These are phyloP conservation scores for Ascochyta koolunga DNA, from an alignment of 2,329 filamentous ascomycete genomes.

Conservation along the genomic window DNA sequence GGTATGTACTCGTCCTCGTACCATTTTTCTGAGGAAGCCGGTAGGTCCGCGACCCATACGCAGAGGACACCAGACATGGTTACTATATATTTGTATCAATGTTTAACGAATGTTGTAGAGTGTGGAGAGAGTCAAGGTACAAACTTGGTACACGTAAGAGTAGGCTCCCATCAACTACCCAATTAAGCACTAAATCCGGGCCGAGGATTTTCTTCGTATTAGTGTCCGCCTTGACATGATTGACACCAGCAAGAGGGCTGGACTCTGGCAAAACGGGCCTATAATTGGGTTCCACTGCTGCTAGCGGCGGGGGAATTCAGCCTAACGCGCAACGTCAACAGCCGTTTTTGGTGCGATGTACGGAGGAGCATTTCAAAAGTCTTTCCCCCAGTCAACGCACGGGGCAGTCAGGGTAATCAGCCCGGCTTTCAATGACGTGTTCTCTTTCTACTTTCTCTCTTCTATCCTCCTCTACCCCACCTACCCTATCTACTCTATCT, in stretches of 20 bases:
- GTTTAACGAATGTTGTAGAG: too few species aligned
- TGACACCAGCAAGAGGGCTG: neutral
- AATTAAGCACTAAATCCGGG: too few species aligned
- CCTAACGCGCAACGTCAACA: neutral
- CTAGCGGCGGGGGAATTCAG: neutral
- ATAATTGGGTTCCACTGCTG: neutral
- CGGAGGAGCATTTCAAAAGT: too few species aligned
- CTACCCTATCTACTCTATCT: too few species aligned
- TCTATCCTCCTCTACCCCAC: too few species aligned
- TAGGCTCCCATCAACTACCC: neutral
- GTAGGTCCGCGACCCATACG: conserved; percentile 23
- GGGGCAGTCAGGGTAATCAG: too few species aligned
- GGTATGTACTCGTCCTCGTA: conserved; percentile 24
- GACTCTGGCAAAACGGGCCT: neutral
- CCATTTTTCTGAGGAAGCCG: conserved; percentile 17
- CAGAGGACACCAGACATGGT: conserved; percentile 25
- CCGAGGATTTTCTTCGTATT: too few species aligned
- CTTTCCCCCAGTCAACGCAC: too few species aligned
- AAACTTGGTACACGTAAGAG: neutral
- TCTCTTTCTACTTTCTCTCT: too few species aligned
- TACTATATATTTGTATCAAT: neutral
- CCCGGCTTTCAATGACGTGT: too few species aligned
- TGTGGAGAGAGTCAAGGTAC: neutral
- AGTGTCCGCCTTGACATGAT: too few species aligned
- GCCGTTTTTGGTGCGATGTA: too few species aligned